Conservation (phyloP, 2,329 filamentous ascomycete species). For the Ploettnerulaceae sp. region DNA sequence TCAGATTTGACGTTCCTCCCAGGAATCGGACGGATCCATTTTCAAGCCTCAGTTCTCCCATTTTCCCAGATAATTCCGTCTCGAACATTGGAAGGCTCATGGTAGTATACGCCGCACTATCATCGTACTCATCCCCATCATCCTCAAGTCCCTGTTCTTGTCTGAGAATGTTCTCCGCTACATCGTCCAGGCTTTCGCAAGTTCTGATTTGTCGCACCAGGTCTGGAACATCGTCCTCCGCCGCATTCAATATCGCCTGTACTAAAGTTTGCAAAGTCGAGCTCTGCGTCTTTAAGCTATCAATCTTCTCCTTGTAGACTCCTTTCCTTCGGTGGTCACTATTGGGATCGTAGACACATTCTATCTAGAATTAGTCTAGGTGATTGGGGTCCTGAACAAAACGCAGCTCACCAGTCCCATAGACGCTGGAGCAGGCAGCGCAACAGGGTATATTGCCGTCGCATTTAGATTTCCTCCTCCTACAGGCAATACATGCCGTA, state of each 20-base stretch:
- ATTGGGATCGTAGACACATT: slow-evolving; percentile 92
- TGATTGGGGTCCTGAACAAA: not conserved
- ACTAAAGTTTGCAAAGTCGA: slow-evolving; percentile 89
- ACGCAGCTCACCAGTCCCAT: slow-evolving; percentile 53
- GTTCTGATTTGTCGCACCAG: slow-evolving; percentile 84
- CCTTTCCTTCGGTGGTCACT: slow-evolving; percentile 95
- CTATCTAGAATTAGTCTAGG: slow-evolving; percentile 29
- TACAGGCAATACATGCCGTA: slow-evolving; percentile 78
- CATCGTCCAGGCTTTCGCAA: slow-evolving; percentile 55
- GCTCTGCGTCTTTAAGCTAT: slow-evolving; percentile 79
- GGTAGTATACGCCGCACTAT: slow-evolving; percentile 39
- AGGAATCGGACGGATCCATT: slow-evolving; percentile 88
- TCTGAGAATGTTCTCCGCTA: slow-evolving; percentile 32
- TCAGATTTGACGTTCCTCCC: slow-evolving; percentile 88
- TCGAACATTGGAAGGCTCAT: slow-evolving; percentile 48
- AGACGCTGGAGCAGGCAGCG: slow-evolving; percentile 93
- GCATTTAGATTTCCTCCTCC: slow-evolving; percentile 79
- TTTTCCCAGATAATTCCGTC: slow-evolving; percentile 80
- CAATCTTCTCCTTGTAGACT: slow-evolving; percentile 91
- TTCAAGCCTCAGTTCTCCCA: slow-evolving; percentile 84
- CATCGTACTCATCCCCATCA: slow-evolving; percentile 40
- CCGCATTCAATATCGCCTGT: slow-evolving; percentile 85
- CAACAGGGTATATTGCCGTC: slow-evolving; percentile 89
- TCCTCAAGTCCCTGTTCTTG: slow-evolving; percentile 33
- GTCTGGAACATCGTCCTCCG: slow-evolving; percentile 77